Evolutionary conservation across 768 basidiomycete species (phyloP).

Genomic region (Tulasnella sp.): DNA sequence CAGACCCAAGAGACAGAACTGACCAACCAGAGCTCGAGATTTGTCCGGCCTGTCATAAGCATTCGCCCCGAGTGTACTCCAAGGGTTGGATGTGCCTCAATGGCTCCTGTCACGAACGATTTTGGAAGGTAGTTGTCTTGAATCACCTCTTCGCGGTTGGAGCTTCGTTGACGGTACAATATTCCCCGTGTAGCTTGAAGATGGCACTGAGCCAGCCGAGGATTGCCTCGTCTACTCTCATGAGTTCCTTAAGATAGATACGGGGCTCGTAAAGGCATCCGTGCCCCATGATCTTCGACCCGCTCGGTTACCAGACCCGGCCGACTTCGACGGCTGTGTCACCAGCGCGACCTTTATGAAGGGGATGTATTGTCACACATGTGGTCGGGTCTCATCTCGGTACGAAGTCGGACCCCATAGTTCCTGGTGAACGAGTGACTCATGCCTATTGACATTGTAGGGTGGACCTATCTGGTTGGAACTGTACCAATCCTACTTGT

Average conservation of each 20-base stretch:
- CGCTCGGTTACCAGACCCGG: not conserved
- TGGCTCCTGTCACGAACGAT: conserved; percentile 24
- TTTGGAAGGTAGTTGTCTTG: conserved; percentile 23
- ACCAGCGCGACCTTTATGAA: not conserved
- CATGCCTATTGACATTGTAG: not conserved
- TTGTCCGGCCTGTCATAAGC: conserved; percentile 36
- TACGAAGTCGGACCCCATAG: conserved; percentile 25
- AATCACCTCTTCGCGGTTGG: conserved; percentile 35
- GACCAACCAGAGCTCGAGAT: too few relatives aligned
- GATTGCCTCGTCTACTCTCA: conserved; percentile 8
- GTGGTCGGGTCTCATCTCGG: conserved; percentile 69
- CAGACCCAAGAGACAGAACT: too few relatives aligned
- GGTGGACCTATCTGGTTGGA: not conserved
- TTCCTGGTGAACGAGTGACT: not conserved
- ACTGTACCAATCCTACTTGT: not conserved
- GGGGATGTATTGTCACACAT: conserved; percentile 34
- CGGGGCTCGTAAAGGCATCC: not conserved
- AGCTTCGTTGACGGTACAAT: conserved; percentile 32
- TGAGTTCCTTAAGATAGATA: conserved; percentile 4
- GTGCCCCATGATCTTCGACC: not conserved
- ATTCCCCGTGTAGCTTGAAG: conserved; percentile 39
- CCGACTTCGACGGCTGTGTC: conserved; percentile 1
- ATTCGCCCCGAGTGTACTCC: conserved; percentile 44
- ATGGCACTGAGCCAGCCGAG: conserved; percentile 2
- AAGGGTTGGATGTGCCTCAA: conserved; percentile 54